Evolutionary conservation across 345 rosid species (phyloP).

Genomic region (Abelmoschus esculentus): DNA sequence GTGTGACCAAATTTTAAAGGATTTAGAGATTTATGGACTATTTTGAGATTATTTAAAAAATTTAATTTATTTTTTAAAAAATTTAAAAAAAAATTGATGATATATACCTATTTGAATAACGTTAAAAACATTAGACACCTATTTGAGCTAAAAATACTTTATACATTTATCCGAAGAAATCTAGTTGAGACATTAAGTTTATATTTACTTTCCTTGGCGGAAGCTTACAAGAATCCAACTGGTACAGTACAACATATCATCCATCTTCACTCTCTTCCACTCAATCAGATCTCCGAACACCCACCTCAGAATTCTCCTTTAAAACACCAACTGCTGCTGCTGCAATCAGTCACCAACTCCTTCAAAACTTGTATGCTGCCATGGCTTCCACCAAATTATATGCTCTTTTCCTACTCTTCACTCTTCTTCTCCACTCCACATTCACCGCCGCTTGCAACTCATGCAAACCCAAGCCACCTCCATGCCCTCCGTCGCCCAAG

Average conservation of each 20-base stretch:
- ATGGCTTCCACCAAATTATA: neutral
- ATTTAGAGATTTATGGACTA: too few relatives aligned
- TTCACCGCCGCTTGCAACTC: neutral
- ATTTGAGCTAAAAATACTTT: too few relatives aligned
- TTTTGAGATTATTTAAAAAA: too few relatives aligned
- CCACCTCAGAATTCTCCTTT: conserved; percentile 21
- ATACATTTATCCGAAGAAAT: too few relatives aligned
- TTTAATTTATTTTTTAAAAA: too few relatives aligned
- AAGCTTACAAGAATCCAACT: neutral
- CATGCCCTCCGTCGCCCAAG: neutral
- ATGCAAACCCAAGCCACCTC: neutral
- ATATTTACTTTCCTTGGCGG: neutral
- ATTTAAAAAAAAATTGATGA: too few relatives aligned
- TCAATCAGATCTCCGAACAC: neutral
- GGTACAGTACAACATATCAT: neutral
- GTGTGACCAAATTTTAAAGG: too few relatives aligned
- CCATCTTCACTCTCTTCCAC: neutral
- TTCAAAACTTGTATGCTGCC: neutral
- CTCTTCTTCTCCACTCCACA: conserved; percentile 1
- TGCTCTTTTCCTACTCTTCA: neutral
- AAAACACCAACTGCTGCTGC: conserved; percentile 5
- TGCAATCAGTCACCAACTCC: neutral
- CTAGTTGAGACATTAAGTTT: too few relatives aligned
- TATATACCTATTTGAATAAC: too few relatives aligned
- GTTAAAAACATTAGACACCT: too few relatives aligned